These are phyloP conservation scores for Mycosarcoma maydis DNA, from an alignment of 1,284 basidiomycete genomes.

Conservation along the genomic window DNA sequence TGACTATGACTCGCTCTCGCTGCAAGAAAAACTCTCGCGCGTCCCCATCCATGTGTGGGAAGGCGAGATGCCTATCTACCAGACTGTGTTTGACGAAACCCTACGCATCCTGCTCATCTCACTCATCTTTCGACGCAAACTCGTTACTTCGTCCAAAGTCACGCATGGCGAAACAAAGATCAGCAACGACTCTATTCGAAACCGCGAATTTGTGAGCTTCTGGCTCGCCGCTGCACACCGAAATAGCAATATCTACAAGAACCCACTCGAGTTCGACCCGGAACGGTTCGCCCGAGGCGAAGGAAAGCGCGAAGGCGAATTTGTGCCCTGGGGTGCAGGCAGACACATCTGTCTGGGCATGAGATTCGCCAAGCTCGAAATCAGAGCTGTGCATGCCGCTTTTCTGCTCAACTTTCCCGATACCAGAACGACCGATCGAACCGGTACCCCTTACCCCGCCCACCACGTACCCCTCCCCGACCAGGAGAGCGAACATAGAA, in stretches of 20 bases:
- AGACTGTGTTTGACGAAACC: constrained; percentile 43
- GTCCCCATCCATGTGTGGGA: constrained; percentile 39
- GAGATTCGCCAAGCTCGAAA: constrained; percentile 50
- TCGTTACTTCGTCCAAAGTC: constrained; percentile 16
- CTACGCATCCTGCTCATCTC: constrained; percentile 40
- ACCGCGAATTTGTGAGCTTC: constrained; percentile 39
- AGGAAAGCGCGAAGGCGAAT: constrained; percentile 41
- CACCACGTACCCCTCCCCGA: constrained; percentile 28
- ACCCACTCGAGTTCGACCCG: constrained; percentile 47
- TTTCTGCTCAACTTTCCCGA: constrained; percentile 36
- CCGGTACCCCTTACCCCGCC: constrained; percentile 1
- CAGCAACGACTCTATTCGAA: constrained; percentile 21
- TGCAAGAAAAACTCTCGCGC: constrained; percentile 29
- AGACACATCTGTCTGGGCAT: constrained; percentile 49
- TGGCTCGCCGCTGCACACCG: constrained; percentile 43
- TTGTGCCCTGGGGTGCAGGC: constrained; percentile 50
- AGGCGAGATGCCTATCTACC: constrained; percentile 24
- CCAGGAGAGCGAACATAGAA: constrained; percentile 45
- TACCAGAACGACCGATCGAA: constrained; percentile 9
- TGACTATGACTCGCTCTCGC: constrained; percentile 30
- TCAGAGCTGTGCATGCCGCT: constrained; percentile 29
- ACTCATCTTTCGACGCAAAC: constrained; percentile 44
- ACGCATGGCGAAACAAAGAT: constrained; percentile 17
- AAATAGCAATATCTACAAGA: constrained; percentile 35
- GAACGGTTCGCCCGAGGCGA: constrained; percentile 36